A percentile compares a stretch with the other conserved stretches of the same genome.
These are phyloP conservation scores for Pleurotus tuber-regium DNA, from an alignment of 768 basidiomycete genomes.

Conservation along the genomic window DNA sequence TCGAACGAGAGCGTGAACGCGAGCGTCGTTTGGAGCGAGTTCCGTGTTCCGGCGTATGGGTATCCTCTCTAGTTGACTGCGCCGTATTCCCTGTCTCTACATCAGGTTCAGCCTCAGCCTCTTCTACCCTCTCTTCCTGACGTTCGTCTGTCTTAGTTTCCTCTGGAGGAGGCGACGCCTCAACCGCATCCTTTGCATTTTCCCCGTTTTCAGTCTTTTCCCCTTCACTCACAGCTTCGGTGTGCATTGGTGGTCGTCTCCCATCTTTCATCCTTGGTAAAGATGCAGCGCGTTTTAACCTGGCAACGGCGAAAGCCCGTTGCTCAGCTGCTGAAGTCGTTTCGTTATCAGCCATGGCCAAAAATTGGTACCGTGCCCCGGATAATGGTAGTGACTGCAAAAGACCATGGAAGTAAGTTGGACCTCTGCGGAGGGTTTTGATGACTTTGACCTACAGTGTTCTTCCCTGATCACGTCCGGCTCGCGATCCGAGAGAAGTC, in stretches of 20 bases:
- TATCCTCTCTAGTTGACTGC: slow-evolving; percentile 15
- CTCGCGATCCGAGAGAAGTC: slow-evolving; percentile 10
- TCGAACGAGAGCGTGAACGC: slow-evolving; percentile 76
- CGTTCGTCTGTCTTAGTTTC: slow-evolving; percentile 7
- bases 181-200: slow-evolving; percentile 30
- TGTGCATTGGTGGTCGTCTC: slow-evolving; percentile 82
- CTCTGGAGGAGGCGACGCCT: slow-evolving; percentile 23
- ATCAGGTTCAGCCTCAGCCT: slow-evolving; percentile 33
- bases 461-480: slow-evolving; percentile 12
- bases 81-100: slow-evolving; percentile 19
- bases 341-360: slow-evolving; percentile 43
- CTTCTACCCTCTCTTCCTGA: slow-evolving; percentile 18
- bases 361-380: background rate
- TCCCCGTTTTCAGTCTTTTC: slow-evolving; percentile 49
- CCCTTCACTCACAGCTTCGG: slow-evolving; percentile 80
- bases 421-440: background rate
- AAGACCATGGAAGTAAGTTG: slow-evolving; percentile 4
- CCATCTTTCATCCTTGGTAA: slow-evolving; percentile 91
- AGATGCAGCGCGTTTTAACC: slow-evolving; percentile 89
- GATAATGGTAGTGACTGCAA: slow-evolving; percentile 6
- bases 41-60: slow-evolving; percentile 44
- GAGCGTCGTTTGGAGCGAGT: slow-evolving; percentile 62
- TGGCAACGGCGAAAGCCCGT: slow-evolving; percentile 84
- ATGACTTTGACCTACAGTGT: slow-evolving; percentile 6
- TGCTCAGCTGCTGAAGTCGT: slow-evolving; percentile 62